Conservation (phyloP, 2,329 filamentous ascomycete genomes). For the Neurospora sp. region DNA sequence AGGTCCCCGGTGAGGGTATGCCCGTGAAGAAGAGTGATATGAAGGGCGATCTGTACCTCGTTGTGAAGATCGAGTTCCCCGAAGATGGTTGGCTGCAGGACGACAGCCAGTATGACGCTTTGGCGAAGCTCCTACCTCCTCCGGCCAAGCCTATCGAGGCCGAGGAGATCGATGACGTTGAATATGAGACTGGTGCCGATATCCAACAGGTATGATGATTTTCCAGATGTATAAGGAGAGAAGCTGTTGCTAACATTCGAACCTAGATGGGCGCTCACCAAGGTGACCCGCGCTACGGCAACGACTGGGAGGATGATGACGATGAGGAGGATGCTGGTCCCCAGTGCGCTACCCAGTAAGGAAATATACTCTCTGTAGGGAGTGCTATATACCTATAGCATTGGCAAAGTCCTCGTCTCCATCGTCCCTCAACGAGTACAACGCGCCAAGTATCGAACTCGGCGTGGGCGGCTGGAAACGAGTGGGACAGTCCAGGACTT, state of each 20-base stretch:
- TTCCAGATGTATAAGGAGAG: neutral
- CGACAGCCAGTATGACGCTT: constrained; percentile 57
- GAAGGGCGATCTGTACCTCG: constrained; percentile 79
- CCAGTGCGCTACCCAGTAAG: constrained; percentile 66
- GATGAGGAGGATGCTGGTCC: constrained; percentile 52
- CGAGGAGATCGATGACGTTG: constrained; percentile 76
- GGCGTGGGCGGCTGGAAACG: neutral
- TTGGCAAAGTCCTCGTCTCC: neutral
- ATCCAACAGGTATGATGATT: constrained; percentile 58
- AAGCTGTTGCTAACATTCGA: constrained; percentile 4
- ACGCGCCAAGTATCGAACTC: neutral
- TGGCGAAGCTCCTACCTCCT: constrained; percentile 67
- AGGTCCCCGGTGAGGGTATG: constrained; percentile 87
- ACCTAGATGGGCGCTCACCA: constrained; percentile 60
- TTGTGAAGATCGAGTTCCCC: constrained; percentile 81
- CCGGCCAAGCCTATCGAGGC: constrained; percentile 51
- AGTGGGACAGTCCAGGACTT: neutral
- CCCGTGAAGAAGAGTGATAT: constrained; percentile 75
- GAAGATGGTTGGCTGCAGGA: constrained; percentile 73
- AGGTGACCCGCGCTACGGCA: constrained; percentile 54
- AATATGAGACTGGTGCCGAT: constrained; percentile 73
- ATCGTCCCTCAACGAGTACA: neutral
- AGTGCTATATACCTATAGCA: constrained; percentile 1
- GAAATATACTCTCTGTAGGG: neutral
- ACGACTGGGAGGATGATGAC: constrained; percentile 63